Percentiles rank a stretch among this genome's conserved stretches.
phyloP scores from a whole-genome alignment of 169 alveolate genomes.

The Plasmodium chabaudi region DNA sequence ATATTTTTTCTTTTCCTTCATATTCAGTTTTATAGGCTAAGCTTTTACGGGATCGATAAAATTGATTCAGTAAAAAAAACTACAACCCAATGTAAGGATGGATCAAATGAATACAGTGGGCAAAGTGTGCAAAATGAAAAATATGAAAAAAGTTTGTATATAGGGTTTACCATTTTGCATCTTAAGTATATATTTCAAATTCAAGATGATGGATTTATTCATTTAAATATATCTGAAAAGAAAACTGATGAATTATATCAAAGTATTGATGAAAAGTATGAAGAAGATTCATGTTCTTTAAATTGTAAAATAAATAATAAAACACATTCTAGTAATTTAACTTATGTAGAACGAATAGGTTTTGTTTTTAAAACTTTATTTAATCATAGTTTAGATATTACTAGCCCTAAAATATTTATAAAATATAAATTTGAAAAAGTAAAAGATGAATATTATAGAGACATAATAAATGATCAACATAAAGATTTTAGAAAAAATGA shows the following conservation, averaged over 20 bases:
- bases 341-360: slow-evolving; percentile 44
- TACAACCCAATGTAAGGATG: background rate
- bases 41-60: slow-evolving; percentile 57
- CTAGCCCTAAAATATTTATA: slow-evolving; percentile 22
- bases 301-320: slow-evolving; percentile 7
- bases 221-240: slow-evolving; percentile 46
- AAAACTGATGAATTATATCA: slow-evolving; percentile 40
- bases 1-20: too few relatives aligned
- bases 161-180: slow-evolving; percentile 62
- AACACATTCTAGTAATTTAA: slow-evolving; percentile 17
- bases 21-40: slow-evolving; percentile 67
- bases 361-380: slow-evolving; percentile 33
- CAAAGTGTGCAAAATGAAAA: background rate
- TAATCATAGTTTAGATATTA: slow-evolving; percentile 42
- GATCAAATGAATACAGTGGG: background rate
- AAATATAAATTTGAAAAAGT: slow-evolving; percentile 10
- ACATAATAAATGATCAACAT: too few relatives aligned
- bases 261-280: slow-evolving; percentile 15
- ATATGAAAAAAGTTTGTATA: slow-evolving; percentile 23
- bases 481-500: too few relatives aligned
- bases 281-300: slow-evolving; percentile 22
- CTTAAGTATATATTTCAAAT: slow-evolving; percentile 33
- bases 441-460: background rate
- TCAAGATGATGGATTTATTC: slow-evolving; percentile 41
- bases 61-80: background rate